Conservation (phyloP, 116 monocot species). For the Posidonia oceanica region DNA sequence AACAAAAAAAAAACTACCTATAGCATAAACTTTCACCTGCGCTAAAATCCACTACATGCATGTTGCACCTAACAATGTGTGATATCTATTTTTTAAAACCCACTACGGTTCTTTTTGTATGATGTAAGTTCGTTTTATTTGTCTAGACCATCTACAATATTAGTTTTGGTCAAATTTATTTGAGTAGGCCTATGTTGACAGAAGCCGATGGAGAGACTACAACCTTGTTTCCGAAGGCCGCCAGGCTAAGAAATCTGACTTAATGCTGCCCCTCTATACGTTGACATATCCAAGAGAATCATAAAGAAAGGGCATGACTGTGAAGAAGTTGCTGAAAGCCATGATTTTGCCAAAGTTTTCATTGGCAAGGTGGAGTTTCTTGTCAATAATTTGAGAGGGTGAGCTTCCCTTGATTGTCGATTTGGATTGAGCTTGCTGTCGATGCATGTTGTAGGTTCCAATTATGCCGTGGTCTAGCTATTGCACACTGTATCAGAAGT, state of each 20-base stretch:
- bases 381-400: not conserved
- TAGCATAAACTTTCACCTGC: too few relatives aligned
- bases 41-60: too few relatives aligned
- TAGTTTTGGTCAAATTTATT: constrained; percentile 89
- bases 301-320: constrained; percentile 98
- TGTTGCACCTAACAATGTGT: too few relatives aligned
- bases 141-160: constrained; percentile 87
- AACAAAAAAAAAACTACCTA: too few relatives aligned
- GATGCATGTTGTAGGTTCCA: constrained; percentile 46
- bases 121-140: not conserved
- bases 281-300: constrained; percentile 76
- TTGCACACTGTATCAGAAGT: constrained; percentile 91
- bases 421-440: not conserved
- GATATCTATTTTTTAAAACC: too few relatives aligned
- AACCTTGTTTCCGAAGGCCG: constrained; percentile 88
- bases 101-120: not conserved
- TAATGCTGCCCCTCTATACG: constrained; percentile 90
- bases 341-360: constrained; percentile 91
- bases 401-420: not conserved
- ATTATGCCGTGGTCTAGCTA: constrained; percentile 95
- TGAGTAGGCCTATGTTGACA: constrained; percentile 97
- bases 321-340: constrained; percentile 88
- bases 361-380: constrained; percentile 62
- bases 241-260: constrained; percentile 75
- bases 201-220: constrained; percentile 95